Percentiles rank a stretch among this genome's conserved stretches.
phyloP scores from a whole-genome alignment of 305 asterid genomes.

The Plantago coronopus region DNA sequence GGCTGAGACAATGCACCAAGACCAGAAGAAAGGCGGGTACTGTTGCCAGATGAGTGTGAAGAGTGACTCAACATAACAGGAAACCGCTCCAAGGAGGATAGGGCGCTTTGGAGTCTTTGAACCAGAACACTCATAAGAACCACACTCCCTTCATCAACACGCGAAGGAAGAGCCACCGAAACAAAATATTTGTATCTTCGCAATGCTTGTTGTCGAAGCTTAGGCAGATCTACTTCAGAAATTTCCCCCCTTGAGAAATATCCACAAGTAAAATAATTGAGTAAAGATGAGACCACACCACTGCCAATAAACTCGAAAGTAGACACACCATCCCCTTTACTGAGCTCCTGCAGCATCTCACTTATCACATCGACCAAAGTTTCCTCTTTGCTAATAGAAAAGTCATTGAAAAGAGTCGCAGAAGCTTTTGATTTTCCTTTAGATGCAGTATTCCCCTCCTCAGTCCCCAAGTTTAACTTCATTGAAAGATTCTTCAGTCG shows the following conservation, averaged over 20 bases:
- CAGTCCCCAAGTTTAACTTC: conserved; percentile 57
- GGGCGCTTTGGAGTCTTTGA: conserved; percentile 88
- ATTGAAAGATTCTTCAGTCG: conserved; percentile 76
- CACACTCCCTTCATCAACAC: conserved; percentile 36
- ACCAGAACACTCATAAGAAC: conserved; percentile 77
- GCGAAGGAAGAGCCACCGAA: conserved; percentile 68
- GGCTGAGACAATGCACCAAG: conserved; percentile 87
- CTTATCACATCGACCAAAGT: conserved; percentile 58
- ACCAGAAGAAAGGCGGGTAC: conserved; percentile 90
- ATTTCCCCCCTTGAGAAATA: conserved; percentile 70
- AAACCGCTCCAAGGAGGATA: conserved; percentile 87
- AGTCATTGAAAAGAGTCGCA: conserved; percentile 42
- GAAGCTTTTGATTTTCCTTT: conserved; percentile 90
- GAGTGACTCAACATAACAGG: conserved; percentile 92
- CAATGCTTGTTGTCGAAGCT: conserved; percentile 80
- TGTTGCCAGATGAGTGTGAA: conserved; percentile 74
- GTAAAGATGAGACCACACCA: conserved; percentile 81
- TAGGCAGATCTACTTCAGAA: conserved; percentile 65
- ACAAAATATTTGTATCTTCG: conserved; percentile 80
- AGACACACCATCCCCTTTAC: conserved; percentile 91
- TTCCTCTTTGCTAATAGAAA: conserved; percentile 60
- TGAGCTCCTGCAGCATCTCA: conserved; percentile 83
- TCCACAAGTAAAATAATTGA: conserved; percentile 88
- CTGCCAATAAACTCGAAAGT: conserved; percentile 97
- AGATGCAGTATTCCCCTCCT: conserved; percentile 58